Conservation (phyloP, 805 yeast species). For the Kodamaea kaohsiungensis region DNA sequence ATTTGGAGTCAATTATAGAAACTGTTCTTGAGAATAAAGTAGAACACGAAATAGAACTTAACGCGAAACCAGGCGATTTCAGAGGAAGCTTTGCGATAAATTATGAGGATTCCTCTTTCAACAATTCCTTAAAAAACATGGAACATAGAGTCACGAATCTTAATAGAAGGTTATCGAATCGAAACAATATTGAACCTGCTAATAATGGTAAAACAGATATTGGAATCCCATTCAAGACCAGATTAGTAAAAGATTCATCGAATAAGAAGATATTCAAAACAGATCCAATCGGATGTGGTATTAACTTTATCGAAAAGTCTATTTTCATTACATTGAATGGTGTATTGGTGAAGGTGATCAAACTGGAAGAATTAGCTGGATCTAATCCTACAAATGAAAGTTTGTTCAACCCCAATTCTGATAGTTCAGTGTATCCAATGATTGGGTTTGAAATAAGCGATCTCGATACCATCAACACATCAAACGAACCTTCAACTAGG, state of each 20-base stretch:
- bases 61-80: conserved; percentile 40
- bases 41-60: conserved; percentile 26
- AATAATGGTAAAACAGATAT: conserved; percentile 37
- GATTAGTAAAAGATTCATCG: conserved; percentile 24
- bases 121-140: conserved; percentile 35
- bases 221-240: conserved; percentile 37
- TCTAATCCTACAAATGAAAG: conserved; percentile 15
- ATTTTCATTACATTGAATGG: conserved; percentile 87
- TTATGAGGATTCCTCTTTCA: conserved; percentile 40
- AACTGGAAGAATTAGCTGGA: conserved; percentile 26
- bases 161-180: conserved; percentile 36
- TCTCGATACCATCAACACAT: conserved; percentile 9
- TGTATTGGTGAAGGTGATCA: conserved; percentile 34
- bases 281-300: conserved; percentile 83
- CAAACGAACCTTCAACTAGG: conserved; percentile 10
- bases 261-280: conserved; percentile 41
- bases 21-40: conserved; percentile 21
- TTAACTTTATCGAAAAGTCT: conserved; percentile 61
- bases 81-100: conserved; percentile 43
- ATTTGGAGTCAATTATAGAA: conserved; percentile 30
- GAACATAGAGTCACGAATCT: conserved; percentile 38
- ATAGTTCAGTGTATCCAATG: conserved; percentile 32
- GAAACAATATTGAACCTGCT: conserved; percentile 25
- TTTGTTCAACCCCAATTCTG: conserved; percentile 17
- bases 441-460: conserved; percentile 34